Conservation (phyloP, 495 filamentous ascomycete species). For the Collariella sp. region DNA sequence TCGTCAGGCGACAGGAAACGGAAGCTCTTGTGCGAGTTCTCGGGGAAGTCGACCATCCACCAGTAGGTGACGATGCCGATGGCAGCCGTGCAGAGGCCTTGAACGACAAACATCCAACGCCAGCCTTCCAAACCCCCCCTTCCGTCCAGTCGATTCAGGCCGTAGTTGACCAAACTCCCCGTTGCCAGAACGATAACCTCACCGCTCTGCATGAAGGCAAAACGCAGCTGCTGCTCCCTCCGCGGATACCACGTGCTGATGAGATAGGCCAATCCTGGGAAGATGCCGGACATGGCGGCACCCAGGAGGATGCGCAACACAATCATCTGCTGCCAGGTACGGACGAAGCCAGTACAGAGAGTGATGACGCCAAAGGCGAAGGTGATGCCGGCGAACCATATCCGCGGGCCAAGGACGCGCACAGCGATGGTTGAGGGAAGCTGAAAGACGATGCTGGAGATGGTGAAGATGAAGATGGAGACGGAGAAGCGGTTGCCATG, state of each 20-base stretch:
- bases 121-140: conserved; percentile 54
- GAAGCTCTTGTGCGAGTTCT: conserved; percentile 53
- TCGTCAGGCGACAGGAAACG: conserved; percentile 54
- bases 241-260: conserved; percentile 68
- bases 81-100: conserved; percentile 53
- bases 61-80: conserved; percentile 62
- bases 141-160: conserved; percentile 57
- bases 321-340: conserved; percentile 67
- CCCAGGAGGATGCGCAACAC: conserved; percentile 62
- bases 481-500: conserved; percentile 60
- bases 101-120: conserved; percentile 72
- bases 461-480: conserved; percentile 72
- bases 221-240: conserved; percentile 64
- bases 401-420: conserved; percentile 55
- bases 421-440: conserved; percentile 65
- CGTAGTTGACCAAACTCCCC: conserved; percentile 64
- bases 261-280: conserved; percentile 61
- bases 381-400: conserved; percentile 62
- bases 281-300: conserved; percentile 60
- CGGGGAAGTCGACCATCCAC: conserved; percentile 78
- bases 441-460: conserved; percentile 66
- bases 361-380: conserved; percentile 64
- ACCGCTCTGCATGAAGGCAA: conserved; percentile 62
- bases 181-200: conserved; percentile 62
- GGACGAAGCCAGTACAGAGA: conserved; percentile 60